Evolutionary conservation across 306 rosid genomes (phyloP).

Genomic region (Begonia peltatifolia): DNA sequence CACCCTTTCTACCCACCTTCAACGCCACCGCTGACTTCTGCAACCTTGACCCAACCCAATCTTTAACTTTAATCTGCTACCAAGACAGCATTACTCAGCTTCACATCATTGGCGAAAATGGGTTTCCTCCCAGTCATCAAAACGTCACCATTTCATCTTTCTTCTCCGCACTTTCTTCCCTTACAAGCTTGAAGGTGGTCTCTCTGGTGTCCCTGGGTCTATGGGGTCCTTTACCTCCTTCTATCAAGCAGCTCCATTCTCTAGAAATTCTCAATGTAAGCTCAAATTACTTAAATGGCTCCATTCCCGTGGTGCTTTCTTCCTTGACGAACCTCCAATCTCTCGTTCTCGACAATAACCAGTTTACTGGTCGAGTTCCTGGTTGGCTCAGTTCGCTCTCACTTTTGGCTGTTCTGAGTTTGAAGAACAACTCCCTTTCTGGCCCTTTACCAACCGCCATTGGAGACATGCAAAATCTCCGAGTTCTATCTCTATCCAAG

Average conservation of each 20-base stretch:
- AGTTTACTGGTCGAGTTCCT: constrained; percentile 47
- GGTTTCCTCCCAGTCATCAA: constrained; percentile 21
- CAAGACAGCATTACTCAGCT: constrained; percentile 61
- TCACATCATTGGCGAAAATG: constrained; percentile 47
- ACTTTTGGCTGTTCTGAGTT: constrained; percentile 53
- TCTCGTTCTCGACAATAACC: constrained; percentile 57
- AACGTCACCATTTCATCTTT: constrained; percentile 33
- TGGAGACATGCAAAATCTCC: constrained; percentile 24
- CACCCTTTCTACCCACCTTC: constrained; percentile 29
- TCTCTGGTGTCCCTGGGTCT: constrained; percentile 61
- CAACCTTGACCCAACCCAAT: constrained; percentile 52
- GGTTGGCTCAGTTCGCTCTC: constrained; percentile 39
- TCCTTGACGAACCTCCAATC: constrained; percentile 48
- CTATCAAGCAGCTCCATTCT: constrained; percentile 29
- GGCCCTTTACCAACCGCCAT: constrained; percentile 61
- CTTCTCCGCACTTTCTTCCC: constrained; percentile 30
- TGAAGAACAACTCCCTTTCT: constrained; percentile 40
- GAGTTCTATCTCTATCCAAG: constrained; percentile 57
- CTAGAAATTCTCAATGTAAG: constrained; percentile 72
- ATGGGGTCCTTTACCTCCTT: constrained; percentile 59
- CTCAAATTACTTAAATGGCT: constrained; percentile 52
- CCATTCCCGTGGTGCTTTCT: constrained; percentile 43
- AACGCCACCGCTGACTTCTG: constrained; percentile 31
- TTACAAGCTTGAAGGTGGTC: constrained; percentile 60
- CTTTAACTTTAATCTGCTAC: constrained; percentile 57